A percentile compares a stretch with the other conserved stretches of the same genome.
Conservation (phyloP, 192 early-diverging fungal species). For the Coemansia furcata region DNA sequence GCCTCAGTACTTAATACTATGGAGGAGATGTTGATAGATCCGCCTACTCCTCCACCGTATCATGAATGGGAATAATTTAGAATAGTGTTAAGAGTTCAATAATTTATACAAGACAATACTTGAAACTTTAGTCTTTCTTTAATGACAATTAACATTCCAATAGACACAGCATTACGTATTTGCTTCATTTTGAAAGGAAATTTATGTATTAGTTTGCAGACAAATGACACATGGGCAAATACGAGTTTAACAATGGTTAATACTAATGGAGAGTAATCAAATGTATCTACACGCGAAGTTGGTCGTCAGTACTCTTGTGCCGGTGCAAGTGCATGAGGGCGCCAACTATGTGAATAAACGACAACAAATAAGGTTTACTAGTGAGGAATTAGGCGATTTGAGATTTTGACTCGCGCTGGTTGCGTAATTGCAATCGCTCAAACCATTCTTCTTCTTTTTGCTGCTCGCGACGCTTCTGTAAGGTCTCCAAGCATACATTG, state of each 20-base stretch:
- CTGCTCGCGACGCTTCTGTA: constrained; percentile 34
- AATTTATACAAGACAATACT: background rate
- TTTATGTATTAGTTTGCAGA: too few species aligned
- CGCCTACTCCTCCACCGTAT: background rate
- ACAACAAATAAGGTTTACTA: background rate
- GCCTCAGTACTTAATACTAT: too few species aligned
- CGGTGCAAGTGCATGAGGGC: background rate
- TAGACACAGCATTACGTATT: background rate
- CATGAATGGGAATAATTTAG: background rate
- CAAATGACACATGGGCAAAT: background rate
- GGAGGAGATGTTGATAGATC: background rate
- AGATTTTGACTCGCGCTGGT: background rate
- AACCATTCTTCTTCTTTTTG: constrained; percentile 31
- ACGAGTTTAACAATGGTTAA: constrained; percentile 2
- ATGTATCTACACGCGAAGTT: background rate
- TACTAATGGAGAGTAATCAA: background rate
- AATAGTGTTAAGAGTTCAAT: background rate
- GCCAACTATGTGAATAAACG: background rate
- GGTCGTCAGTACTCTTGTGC: background rate
- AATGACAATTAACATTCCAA: background rate
- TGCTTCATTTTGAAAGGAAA: background rate
- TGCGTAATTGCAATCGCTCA: constrained; percentile 1
- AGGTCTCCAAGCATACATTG: constrained; percentile 19
- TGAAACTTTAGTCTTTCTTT: background rate
- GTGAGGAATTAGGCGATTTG: background rate